A percentile compares a stretch with the other conserved stretches of the same genome.
Evolutionary conservation across 345 rosid genomes (phyloP).

Genomic region (Salix caprea): DNA sequence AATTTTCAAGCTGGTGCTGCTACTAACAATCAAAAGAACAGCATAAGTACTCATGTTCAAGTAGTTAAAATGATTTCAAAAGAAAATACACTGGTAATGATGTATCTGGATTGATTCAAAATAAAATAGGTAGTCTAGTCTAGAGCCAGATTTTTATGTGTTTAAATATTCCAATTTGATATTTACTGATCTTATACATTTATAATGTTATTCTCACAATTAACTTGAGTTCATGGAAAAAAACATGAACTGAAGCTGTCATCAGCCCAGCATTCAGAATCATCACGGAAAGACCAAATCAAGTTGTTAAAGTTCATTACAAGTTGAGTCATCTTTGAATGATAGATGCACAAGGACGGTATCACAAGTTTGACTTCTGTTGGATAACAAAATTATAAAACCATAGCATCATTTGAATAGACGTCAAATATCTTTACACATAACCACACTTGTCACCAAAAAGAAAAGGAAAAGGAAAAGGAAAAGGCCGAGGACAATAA

Average conservation of each 20-base stretch:
- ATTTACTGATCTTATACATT: background rate
- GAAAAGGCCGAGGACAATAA: background rate
- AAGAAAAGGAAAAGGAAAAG: background rate
- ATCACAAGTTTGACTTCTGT: background rate
- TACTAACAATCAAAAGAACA: conserved; percentile 45
- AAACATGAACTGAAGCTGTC: background rate
- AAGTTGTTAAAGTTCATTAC: background rate
- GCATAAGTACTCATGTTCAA: conserved; percentile 9
- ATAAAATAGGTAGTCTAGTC: background rate
- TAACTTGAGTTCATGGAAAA: background rate
- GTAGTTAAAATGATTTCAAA: background rate
- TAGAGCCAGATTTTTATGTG: background rate
- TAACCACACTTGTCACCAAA: background rate
- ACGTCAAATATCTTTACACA: background rate
- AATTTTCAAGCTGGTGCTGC: conserved; percentile 66
- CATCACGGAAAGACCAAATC: background rate
- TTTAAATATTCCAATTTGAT: background rate
- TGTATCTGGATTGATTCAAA: background rate
- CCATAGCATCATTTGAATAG: background rate
- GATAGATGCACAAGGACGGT: background rate
- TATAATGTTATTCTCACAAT: background rate
- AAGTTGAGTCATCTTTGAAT: background rate
- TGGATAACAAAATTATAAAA: background rate
- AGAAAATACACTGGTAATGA: background rate
- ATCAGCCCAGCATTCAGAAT: background rate